Evolutionary conservation across 1,139 yeast genomes (phyloP).

Genomic region (Blastobotrys raffinosifermentans): DNA sequence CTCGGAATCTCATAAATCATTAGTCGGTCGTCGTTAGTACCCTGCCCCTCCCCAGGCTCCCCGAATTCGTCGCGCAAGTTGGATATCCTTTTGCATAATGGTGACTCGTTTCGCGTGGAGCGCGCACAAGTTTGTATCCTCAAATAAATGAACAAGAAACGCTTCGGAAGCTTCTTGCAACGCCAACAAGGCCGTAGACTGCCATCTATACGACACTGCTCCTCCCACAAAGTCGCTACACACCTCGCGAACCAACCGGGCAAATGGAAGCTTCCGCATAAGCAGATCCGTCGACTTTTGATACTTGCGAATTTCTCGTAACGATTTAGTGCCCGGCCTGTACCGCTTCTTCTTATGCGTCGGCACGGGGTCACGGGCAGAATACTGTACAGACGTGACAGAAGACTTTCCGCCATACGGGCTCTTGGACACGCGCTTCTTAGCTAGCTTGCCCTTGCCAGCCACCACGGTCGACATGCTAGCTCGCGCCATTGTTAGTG

Average conservation of each 20-base stretch:
- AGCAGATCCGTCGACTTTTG: constrained; percentile 76
- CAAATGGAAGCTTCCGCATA: constrained; percentile 84
- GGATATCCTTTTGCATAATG: constrained; percentile 89
- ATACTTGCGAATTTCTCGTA: constrained; percentile 70
- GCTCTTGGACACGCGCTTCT: constrained; percentile 3
- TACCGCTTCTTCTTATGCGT: constrained; percentile 43
- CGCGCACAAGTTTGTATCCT: constrained; percentile 87
- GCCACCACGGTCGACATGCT: constrained; percentile 8
- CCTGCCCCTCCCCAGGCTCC: constrained; percentile 40
- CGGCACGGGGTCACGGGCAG: constrained; percentile 14
- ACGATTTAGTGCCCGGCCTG: constrained; percentile 68
- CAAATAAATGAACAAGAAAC: constrained; percentile 74
- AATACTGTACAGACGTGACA: constrained; percentile 15
- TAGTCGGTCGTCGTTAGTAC: constrained; percentile 1
- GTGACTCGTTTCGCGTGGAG: constrained; percentile 92
- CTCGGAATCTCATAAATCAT: not conserved
- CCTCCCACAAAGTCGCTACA: constrained; percentile 53
- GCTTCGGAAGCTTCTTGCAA: constrained; percentile 93
- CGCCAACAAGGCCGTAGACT: constrained; percentile 79
- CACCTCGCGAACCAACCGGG: constrained; percentile 74
- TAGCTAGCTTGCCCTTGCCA: constrained; percentile 12
- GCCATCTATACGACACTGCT: constrained; percentile 70
- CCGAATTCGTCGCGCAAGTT: constrained; percentile 81
- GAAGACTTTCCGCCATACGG: constrained; percentile 4
- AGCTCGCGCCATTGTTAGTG: constrained; percentile 9